These are phyloP conservation scores for Uncinocarpus reesii DNA, from an alignment of 2,329 filamentous ascomycete species.

Conservation along the genomic window DNA sequence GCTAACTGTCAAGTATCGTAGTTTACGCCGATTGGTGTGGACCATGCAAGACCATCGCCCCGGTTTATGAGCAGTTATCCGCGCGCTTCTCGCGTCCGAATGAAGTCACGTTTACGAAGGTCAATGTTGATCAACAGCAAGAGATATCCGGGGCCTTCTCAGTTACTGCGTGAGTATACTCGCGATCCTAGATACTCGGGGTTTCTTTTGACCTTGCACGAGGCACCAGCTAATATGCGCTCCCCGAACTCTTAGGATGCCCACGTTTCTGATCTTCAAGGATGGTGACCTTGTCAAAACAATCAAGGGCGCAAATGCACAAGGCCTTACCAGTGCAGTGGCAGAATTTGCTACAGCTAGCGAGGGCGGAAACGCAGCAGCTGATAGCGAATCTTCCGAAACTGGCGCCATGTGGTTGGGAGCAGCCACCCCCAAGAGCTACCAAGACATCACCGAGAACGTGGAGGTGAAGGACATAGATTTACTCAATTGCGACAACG, in stretches of 20 bases:
- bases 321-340: conserved; percentile 59
- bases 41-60: conserved; percentile 74
- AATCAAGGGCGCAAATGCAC: conserved; percentile 63
- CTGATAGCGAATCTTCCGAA: conserved; percentile 33
- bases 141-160: conserved; percentile 63
- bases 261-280: conserved; percentile 86
- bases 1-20: too few species aligned
- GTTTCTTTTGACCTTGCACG: neutral
- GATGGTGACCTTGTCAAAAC: conserved; percentile 57
- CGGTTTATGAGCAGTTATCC: conserved; percentile 70
- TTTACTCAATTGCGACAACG: conserved; percentile 73
- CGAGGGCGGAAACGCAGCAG: conserved; percentile 35
- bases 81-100: conserved; percentile 58
- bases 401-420: conserved; percentile 55
- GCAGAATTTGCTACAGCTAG: conserved; percentile 48
- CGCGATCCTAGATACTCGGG: neutral
- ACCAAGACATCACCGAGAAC: conserved; percentile 70
- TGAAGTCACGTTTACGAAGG: conserved; percentile 71
- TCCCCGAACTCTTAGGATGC: conserved; percentile 46
- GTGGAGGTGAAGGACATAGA: conserved; percentile 73
- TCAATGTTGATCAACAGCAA: conserved; percentile 69
- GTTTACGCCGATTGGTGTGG: conserved; percentile 83
- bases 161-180: conserved; percentile 50
- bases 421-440: conserved; percentile 64
- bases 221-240: neutral